Evolutionary conservation across 495 filamentous ascomycete genomes (phyloP).

Genomic region (Neurospora cerealis): DNA sequence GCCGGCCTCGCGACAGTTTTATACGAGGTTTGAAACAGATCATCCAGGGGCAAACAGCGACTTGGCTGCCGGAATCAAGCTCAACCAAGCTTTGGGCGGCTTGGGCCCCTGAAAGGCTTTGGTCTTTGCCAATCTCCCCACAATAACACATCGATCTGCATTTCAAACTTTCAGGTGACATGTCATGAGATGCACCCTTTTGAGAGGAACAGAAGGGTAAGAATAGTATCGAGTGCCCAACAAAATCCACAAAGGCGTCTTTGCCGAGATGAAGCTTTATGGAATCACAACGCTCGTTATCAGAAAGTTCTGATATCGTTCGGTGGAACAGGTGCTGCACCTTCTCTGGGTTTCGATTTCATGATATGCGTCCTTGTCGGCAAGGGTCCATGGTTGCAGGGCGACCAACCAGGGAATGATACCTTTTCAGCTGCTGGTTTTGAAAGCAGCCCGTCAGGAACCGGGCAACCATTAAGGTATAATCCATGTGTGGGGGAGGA

Average conservation of each 20-base stretch:
- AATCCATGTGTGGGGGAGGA: background rate
- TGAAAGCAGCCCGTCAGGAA: background rate
- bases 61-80: background rate
- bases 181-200: background rate
- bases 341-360: background rate
- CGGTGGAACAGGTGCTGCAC: background rate
- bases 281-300: background rate
- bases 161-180: background rate
- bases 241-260: background rate
- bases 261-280: background rate
- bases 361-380: background rate
- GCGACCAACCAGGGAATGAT: background rate
- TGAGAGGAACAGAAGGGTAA: background rate
- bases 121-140: background rate
- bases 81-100: background rate
- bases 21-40: background rate
- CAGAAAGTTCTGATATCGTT: background rate
- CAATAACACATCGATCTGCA: background rate
- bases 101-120: background rate
- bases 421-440: background rate
- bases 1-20: background rate
- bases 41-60: background rate
- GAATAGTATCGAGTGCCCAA: background rate
- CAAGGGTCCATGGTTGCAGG: background rate
- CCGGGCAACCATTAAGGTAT: background rate